These are phyloP conservation scores for Colletotrichum cuscutae DNA, from an alignment of 2,329 filamentous ascomycete species.

Conservation along the genomic window DNA sequence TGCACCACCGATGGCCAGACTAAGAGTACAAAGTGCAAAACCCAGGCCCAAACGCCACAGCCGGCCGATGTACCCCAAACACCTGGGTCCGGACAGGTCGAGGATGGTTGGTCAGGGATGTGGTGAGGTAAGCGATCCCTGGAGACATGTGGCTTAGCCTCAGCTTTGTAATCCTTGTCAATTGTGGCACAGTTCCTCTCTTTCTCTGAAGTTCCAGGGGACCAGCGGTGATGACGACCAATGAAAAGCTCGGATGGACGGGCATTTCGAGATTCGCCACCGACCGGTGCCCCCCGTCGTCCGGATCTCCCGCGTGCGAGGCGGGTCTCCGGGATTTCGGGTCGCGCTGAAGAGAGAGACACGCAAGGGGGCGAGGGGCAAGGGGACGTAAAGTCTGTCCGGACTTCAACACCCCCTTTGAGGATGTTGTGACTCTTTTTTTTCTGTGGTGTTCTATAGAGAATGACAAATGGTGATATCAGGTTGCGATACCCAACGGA, in stretches of 20 bases:
- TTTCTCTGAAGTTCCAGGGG: neutral
- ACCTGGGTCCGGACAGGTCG: no score
- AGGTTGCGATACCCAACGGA: neutral
- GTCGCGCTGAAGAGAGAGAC: neutral
- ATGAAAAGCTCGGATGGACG: neutral
- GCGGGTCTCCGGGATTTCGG: neutral
- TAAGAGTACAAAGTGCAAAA: no score
- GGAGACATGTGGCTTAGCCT: neutral
- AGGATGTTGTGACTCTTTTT: neutral
- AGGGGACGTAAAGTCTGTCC: neutral
- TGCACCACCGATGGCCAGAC: neutral
- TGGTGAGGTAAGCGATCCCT: neutral
- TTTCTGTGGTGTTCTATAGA: neutral
- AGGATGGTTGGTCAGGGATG: neutral
- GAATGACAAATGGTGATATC: neutral
- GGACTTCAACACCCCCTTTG: constrained; percentile 1
- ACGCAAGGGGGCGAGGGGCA: no score
- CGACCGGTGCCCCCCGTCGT: neutral
- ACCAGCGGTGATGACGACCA: neutral
- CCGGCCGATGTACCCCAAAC: neutral
- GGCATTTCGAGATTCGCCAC: neutral
- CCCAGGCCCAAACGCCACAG: neutral
- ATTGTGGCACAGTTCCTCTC: neutral
- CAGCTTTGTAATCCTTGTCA: neutral
- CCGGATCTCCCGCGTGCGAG: constrained; percentile 2